Evolutionary conservation across 31 red algal genomes (phyloP), one percentile per base, ranked within the genome.

Genomic region (Bonnemaisonia californica): DNA sequence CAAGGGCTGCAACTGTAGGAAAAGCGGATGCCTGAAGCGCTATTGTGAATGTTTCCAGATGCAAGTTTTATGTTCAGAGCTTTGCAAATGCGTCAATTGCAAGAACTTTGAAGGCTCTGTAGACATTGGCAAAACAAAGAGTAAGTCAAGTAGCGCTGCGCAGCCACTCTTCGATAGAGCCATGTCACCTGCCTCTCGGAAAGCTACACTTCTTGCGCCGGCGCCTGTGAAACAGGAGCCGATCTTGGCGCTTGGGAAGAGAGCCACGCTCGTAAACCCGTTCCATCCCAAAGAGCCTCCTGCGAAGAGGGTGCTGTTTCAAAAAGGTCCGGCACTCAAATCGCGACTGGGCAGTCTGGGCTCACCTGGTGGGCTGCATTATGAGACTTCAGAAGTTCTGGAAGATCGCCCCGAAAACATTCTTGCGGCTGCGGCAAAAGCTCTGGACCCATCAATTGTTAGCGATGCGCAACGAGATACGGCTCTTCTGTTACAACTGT

Each of bases 41-140:
- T 98, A 98, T 35, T 98, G 95, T 67, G 95, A 98, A 61, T 98
- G 95, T 71, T 98, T 94, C 76, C 84, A 94, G 42, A 81, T 80
- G 39, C 63, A 76, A 11, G 90, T 93, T 3, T 27, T 87, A 30
- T 98, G 95, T 69, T 91, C 95, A 37, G 85, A 84, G 62, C 75
- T 91, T 22, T 98, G 95, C 84, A 87, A 86, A 54, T 98, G 95
- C 56, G 76, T 82, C 2, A 90, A 86, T 38, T 98, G 95, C 62
- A 61, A 73, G 12, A 98, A 98, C 36, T 81, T 59, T 21, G 85
- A 80, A 41, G 85, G 85, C 35, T 74, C 76, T 16, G 57, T 40
- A 32, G 42, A 89, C 54, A 21, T 80, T 48, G 26, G 45, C 45
- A 51, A 51, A 51, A 16, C 16, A 16, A 51, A 51, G 16, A 16